Base-by-base conservation (phyloP, 495 filamentous ascomycete species). In the Physcia stellaris region DNA sequence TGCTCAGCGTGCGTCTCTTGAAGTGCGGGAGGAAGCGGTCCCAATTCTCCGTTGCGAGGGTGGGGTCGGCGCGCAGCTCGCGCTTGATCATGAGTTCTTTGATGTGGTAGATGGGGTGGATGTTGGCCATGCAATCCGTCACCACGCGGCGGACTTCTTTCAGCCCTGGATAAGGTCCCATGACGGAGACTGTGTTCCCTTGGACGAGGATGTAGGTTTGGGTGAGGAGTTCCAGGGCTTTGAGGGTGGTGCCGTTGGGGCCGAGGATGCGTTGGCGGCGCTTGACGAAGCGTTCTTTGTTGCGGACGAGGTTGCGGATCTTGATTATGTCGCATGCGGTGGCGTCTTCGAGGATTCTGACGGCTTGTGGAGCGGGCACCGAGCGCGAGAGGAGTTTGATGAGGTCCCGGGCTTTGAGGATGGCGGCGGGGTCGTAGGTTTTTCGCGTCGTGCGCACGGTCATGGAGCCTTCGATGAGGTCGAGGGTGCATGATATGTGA, bases 11-110 rank as follows among this genome's bases (percentile, higher is more conserved):
- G 42, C 86, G 72, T 67, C 90, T 94, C 77, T 95, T 96, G 70
- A 95, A 98, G 57, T 98, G 84, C 17, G 90, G 90, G 23, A 99
- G 66, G 64, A 95, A 99, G 6, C 92, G 79, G 47, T 90, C 83
- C 90, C 90, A 98, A 49, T 79, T 86, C 58, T 96, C 85, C 50
- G 79, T 66, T 23, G 68, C 80, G 16, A 98, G 71, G 21, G 79
- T 80, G 2, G 88, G 88, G 53, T 96, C 88, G 59, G 95, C 94
- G 34, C 80, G 82, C n/a, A 99, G 68, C 61, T 99, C 92, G 20
- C 87, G 80, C 64, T 94, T 94, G 64, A 99, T 94, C 90, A 96
- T 95, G 54, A 96, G 71, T 57, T 95, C 87, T 66, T 99, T 99
- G 65, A 99, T 88, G 52, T 87, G 75, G 59, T 92, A 93, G 49